Evolutionary conservation across 495 filamentous ascomycete species (phyloP).

Genomic region (Neurospora sp.): DNA sequence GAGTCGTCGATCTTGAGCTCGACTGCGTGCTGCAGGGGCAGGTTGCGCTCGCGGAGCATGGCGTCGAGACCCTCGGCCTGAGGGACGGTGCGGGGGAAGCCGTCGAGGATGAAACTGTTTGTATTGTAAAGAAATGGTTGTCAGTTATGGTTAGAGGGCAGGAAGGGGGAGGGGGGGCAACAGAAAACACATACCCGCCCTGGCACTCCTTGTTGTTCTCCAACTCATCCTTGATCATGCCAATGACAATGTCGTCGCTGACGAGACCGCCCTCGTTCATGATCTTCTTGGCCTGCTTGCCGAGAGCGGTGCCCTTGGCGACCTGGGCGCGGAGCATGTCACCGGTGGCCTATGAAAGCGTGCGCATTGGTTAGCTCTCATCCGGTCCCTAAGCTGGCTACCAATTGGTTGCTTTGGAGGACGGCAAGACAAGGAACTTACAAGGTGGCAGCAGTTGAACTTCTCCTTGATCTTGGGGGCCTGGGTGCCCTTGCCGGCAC

Average conservation of each 20-base stretch:
- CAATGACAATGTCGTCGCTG: constrained; percentile 97
- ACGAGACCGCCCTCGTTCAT: constrained; percentile 98
- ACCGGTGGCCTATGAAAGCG: constrained; percentile 66
- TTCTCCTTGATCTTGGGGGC: constrained; percentile 96
- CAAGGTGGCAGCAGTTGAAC: constrained; percentile 93
- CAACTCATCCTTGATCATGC: constrained; percentile 97
- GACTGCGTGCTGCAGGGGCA: constrained; percentile 83
- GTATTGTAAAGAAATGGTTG: constrained; percentile 22
- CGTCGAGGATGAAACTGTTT: constrained; percentile 91
- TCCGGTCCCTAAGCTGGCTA: not conserved
- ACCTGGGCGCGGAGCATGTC: constrained; percentile 99
- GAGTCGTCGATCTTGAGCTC: constrained; percentile 95
- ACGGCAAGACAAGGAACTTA: constrained; percentile 33
- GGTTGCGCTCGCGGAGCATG: constrained; percentile 66
- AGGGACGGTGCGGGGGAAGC: constrained; percentile 91
- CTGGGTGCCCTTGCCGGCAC: constrained; percentile 98
- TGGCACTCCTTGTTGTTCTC: constrained; percentile 91
- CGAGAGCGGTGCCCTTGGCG: constrained; percentile 91
- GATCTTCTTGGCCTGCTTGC: constrained; percentile 98
- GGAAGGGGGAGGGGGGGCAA: not conserved
- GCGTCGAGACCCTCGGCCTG: constrained; percentile 90
- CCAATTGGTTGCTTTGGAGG: not conserved
- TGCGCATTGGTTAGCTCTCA: not conserved
- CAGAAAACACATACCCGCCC: constrained; percentile 61
- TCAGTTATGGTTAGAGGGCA: not conserved